phyloP scores from a whole-genome alignment of 1,139 yeast genomes.

The Taphrina pruni region DNA sequence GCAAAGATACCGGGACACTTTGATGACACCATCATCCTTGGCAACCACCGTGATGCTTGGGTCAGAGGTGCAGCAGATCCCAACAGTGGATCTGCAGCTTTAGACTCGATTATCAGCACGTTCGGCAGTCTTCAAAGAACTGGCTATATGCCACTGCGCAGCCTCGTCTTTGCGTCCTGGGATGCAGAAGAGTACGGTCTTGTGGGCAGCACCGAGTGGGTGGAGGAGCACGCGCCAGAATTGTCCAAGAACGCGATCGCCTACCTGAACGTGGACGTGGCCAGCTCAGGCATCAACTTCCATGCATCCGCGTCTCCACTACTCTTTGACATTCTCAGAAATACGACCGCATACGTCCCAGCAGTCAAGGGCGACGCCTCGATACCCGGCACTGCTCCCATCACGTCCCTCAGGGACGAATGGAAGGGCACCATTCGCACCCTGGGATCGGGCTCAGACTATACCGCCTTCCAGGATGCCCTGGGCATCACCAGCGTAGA shows the following conservation, averaged over 20 bases:
- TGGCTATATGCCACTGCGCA: slow-evolving; percentile 71
- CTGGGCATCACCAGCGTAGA: slow-evolving; percentile 70
- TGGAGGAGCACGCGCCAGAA: slow-evolving; percentile 59
- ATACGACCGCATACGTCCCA: slow-evolving; percentile 51
- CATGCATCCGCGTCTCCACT: slow-evolving; percentile 61
- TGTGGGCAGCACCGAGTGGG: slow-evolving; percentile 72
- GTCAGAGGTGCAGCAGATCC: slow-evolving; percentile 76
- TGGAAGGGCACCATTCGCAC: slow-evolving; percentile 55
- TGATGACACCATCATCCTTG: slow-evolving; percentile 63
- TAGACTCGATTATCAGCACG: slow-evolving; percentile 65
- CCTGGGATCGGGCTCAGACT: slow-evolving; percentile 72
- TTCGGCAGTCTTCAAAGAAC: slow-evolving; percentile 57
- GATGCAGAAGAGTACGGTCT: slow-evolving; percentile 77
- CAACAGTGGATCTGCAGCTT: slow-evolving; percentile 66
- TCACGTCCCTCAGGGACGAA: slow-evolving; percentile 62
- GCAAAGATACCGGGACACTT: slow-evolving; percentile 63
- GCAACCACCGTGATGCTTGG: slow-evolving; percentile 79
- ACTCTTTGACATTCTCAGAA: slow-evolving; percentile 55
- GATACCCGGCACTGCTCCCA: slow-evolving; percentile 40
- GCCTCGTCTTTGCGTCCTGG: slow-evolving; percentile 69
- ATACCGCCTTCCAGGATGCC: slow-evolving; percentile 69
- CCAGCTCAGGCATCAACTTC: slow-evolving; percentile 61
- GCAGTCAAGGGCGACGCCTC: slow-evolving; percentile 56
- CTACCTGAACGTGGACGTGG: slow-evolving; percentile 68
- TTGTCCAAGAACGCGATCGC: slow-evolving; percentile 61